These are phyloP conservation scores for Dryas octopetala DNA, from an alignment of 306 rosid species.

Conservation along the genomic window DNA sequence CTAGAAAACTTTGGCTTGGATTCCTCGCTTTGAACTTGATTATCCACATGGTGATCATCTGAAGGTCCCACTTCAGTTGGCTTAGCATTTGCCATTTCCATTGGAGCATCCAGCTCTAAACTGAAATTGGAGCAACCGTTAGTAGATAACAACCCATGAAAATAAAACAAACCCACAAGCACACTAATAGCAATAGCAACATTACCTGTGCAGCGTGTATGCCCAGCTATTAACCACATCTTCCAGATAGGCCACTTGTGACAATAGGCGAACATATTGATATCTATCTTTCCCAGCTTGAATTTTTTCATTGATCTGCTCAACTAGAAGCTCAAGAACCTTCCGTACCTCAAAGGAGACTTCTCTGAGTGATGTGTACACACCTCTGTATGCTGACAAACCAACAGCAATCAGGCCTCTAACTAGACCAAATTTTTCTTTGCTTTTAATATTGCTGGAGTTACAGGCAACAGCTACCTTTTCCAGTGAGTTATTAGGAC, in stretches of 20 bases:
- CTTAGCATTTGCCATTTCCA: conserved; percentile 27
- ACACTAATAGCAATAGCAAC: conserved; percentile 19
- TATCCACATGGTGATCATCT: conserved; percentile 29
- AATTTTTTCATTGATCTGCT: conserved; percentile 57
- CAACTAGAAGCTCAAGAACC: conserved; percentile 75
- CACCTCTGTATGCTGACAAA: conserved; percentile 85
- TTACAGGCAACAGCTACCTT: conserved; percentile 43
- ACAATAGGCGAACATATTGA: conserved; percentile 75
- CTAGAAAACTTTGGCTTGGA: conserved; percentile 36
- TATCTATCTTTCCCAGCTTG: conserved; percentile 77
- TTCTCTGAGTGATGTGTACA: conserved; percentile 73
- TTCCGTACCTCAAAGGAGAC: conserved; percentile 73
- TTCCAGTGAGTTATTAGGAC: conserved; percentile 54
- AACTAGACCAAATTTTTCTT: conserved; percentile 65
- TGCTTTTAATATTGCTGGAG: conserved; percentile 48
- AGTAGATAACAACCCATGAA: conserved; percentile 31
- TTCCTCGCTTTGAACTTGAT: conserved; percentile 44
- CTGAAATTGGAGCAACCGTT: conserved; percentile 54
- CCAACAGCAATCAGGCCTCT: conserved; percentile 89
- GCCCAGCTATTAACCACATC: conserved; percentile 93
- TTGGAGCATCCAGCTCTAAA: conserved; percentile 64
- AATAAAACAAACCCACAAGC: conserved; percentile 8
- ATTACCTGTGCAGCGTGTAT: conserved; percentile 71
- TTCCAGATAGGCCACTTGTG: conserved; percentile 95
- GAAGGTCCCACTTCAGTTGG: conserved; percentile 22